Evolutionary conservation across 306 rosid genomes (phyloP).

Genomic region (Quercus wislizeni): DNA sequence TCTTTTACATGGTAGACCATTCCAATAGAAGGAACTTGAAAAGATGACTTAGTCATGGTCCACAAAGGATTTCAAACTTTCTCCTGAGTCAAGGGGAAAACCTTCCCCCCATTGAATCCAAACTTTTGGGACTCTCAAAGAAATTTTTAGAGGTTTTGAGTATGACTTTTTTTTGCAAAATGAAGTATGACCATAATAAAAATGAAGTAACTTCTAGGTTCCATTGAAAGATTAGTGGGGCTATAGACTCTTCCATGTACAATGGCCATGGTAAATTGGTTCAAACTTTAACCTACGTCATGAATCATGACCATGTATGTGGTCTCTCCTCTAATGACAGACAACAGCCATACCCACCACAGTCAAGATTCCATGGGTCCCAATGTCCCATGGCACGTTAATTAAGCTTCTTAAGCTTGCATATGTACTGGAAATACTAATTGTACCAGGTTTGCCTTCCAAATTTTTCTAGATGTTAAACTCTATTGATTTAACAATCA

Average conservation of each 20-base stretch:
- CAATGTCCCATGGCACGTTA: neutral
- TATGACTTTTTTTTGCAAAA: too few relatives aligned
- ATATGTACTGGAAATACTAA: neutral
- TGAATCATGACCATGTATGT: neutral
- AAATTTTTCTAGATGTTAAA: neutral
- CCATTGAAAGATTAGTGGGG: neutral
- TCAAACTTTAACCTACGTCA: constrained; percentile 3
- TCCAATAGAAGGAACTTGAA: constrained; percentile 2
- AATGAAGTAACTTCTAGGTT: neutral
- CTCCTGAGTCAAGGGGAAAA: constrained; percentile 40
- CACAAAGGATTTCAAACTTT: constrained; percentile 30
- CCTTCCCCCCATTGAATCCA: constrained; percentile 44
- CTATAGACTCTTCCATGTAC: neutral
- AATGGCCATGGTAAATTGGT: neutral
- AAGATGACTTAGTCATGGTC: constrained; percentile 64
- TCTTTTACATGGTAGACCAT: constrained; percentile 36
- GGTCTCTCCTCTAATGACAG: neutral
- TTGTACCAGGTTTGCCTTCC: neutral
- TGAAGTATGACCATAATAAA: constrained; percentile 3
- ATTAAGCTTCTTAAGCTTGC: neutral
- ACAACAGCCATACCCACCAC: neutral
- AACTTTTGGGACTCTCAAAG: constrained; percentile 19
- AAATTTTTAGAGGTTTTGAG: constrained; percentile 35
- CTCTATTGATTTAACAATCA: neutral
- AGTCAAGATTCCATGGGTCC: constrained; percentile 13